Base-by-base conservation (phyloP, 1,139 yeast genomes). In the Barnettozyma hawaiiensis region DNA sequence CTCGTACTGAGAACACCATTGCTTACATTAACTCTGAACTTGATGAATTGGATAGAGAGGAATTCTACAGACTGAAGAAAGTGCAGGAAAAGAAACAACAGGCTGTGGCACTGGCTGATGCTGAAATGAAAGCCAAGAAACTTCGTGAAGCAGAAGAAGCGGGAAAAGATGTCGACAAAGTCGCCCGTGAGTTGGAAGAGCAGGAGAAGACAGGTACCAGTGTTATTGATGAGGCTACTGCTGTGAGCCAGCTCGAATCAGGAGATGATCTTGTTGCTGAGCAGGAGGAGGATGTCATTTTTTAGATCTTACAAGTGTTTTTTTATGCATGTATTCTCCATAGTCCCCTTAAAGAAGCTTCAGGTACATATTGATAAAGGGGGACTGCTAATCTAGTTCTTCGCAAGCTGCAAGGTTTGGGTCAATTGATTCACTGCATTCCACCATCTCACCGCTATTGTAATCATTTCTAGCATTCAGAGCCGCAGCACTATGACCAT, bases 11-110 rank as follows among this genome's bases (percentile, higher is more conserved):
- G 65, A 92, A 92, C 65, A 92, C 98, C 28, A 92, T 92, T 58
- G 76, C 85, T 48, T 78, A 92, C 65, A 92, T 92, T 70, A 89
- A 89, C 65, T 86, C 96, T 24, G 98, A 92, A 64, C 76, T 92
- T 63, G 98, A 92, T 65, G 98, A 92, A 68, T 75, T 92, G 64
- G 98, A 92, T 64, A 84, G 98, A 75, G 98, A 92, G 67, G 98
- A 92, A 67, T 92, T 92, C 62, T 92, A 89, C 68, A 74, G 98
- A 59, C 78, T 92, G 70, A 92, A 92, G 70, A 92, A 92, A 66
- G 97, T 92, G 43, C 97, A 92, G 67, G 94, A 89, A 62, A 90
- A 89, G 82, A 92, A 92, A 65, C 96, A 89, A 65, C 75, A 75
- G 53, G 73, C 67, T 20, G 62, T 61, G 8, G 62, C 61, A 48